Base-by-base conservation (phyloP, 2,329 filamentous ascomycete species). In the Colletotrichum lini region DNA sequence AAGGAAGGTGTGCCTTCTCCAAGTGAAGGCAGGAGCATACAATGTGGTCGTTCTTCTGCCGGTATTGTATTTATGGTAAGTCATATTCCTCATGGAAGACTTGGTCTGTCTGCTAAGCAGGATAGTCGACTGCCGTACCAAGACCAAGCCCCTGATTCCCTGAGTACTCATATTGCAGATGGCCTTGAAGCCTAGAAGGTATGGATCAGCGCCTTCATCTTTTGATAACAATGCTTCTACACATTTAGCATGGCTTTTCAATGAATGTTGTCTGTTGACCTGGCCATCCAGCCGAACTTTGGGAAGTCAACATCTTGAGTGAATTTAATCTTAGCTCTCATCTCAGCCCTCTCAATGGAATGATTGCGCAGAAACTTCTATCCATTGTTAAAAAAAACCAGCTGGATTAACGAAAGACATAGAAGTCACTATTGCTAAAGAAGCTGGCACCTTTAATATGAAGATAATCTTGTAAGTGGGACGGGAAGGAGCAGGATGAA, bases 341-440 rank as follows among this genome's bases (percentile, higher is more conserved):
- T 54, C 18, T 6, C 5, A 0, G 4, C n/a, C 12, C 4, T 54
- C 1, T 54, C 5, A 0, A 38, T 21, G 0, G 1, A 1, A 38
- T 54, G 2, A 35, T 54, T 1, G 10, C 38, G 9, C 8, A 38
- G 35, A 10, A 10, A 38, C 2, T 38, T 16, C 35, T 2, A 9
- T 15, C 13, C 15, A 6, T 2, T 7, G 8, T 38, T 15, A 26
- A 1, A 2, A 1, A 2, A 1, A 9, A 3, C 1, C 15, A 3
- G 21, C 21, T 56, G 12, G 23, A 2, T 4, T 13, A 23, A 10
- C 2, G 1, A 2, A 23, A 42, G 18, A 21, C 12, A 15, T 16
- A 0, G n/a, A 23, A 57, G 3, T 2, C 8, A 57, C 13, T 18
- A 9, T 12, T 13, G 7, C 9, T 40, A 6, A 6, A 9, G 5